phyloP scores from a whole-genome alignment of 2,329 filamentous ascomycete genomes.

The Lachnellula arida region DNA sequence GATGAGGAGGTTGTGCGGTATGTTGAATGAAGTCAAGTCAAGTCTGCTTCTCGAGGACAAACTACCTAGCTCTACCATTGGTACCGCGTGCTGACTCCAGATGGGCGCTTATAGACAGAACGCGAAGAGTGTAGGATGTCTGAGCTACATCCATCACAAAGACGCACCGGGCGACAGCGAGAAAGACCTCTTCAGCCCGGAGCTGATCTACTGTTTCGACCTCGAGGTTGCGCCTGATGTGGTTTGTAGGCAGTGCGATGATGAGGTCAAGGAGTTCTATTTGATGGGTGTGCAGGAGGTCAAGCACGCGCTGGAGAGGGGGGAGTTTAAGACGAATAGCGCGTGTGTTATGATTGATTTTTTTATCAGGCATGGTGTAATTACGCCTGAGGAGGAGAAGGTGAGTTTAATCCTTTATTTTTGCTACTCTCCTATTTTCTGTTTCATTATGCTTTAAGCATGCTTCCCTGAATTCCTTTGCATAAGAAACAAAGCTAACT shows the following conservation, averaged over 20 bases:
- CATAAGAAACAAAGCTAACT: too few species aligned
- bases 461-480: too few species aligned
- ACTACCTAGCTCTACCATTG: too few species aligned
- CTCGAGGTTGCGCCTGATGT: conserved; percentile 57
- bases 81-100: too few species aligned
- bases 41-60: too few species aligned
- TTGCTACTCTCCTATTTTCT: too few species aligned
- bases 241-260: conserved; percentile 63
- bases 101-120: conserved; percentile 13
- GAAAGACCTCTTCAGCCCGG: conserved; percentile 56
- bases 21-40: too few species aligned
- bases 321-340: conserved; percentile 83
- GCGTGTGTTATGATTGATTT: conserved; percentile 76
- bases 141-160: conserved; percentile 64
- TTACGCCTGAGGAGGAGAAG: conserved; percentile 66
- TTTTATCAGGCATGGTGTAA: conserved; percentile 68
- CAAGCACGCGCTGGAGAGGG: conserved; percentile 53
- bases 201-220: conserved; percentile 73
- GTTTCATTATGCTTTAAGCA: too few species aligned
- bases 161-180: conserved; percentile 57
- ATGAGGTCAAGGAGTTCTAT: conserved; percentile 73
- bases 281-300: conserved; percentile 60
- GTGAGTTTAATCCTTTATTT: too few species aligned
- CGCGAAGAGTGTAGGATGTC: conserved; percentile 51
- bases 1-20: conserved; percentile 52